Base-by-base conservation (phyloP, 2,329 filamentous ascomycete species). In the Epichloe coenophiala region DNA sequence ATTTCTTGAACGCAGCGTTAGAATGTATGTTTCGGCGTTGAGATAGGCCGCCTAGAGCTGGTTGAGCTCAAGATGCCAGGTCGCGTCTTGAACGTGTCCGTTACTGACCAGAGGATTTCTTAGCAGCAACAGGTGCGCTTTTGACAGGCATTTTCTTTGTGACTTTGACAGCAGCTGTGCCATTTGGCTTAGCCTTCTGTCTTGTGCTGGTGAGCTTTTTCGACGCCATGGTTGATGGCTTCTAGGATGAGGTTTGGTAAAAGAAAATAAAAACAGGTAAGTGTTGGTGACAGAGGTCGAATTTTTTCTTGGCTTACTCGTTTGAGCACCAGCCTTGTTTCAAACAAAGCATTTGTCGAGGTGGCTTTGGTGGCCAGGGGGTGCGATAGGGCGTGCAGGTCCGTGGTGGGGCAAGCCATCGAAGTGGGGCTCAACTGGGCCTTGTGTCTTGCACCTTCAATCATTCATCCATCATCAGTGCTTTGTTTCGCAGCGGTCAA, bases 21-120 rank as follows among this genome's bases (percentile, higher is more conserved):
- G 51, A 47, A 11, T 39, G 5, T 4, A 31, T 33, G 13, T 19
- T 11, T 2, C 13, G 21, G 7, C 44, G 38, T 5, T 11, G 33
- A 19, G 3, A 38, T 3, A 23, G 13, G 36, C 31, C 6, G 19
- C 12, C 27, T 38, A 8, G 23, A 33, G 36, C 35, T 23, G 23
- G 11, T 33, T 36, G 23, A 19, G 43, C 36, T 44, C 37, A 7
- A 5, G n/a, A n/a, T 45, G 21, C 7, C 23, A 41, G 38, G n/a
- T 39, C 50, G 45, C 35, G 39, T 33, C 40, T 19, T 33, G n/a
- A 17, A 17, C 41, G 47, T 13, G 13, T 48, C 15, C 45, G 13
- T 42, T 50, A 53, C 51, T 53, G 37, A 53, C 51, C 51, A 48
- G 51, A 33, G 8, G 43, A 23, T 38, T 51, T 45, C 21, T 53